Evolutionary conservation across 192 early-diverging fungal species (phyloP), one percentile per base, ranked within the genome.

Genomic region (Backusella sp.): DNA sequence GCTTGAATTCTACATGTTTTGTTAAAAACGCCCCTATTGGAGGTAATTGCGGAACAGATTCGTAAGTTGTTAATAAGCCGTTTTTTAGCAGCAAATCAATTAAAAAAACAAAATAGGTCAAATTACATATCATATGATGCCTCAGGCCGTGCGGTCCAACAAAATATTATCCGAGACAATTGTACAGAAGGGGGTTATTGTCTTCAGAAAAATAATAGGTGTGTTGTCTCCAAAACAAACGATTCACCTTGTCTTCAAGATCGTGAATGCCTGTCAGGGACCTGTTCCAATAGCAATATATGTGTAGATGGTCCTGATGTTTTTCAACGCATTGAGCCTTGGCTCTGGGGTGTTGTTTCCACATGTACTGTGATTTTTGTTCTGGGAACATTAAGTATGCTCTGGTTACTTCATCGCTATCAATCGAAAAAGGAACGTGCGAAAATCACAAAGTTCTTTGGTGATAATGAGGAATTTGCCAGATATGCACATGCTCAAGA

Each of bases 401-500:
- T 83, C 1, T 83, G 78, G 78, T n/a, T 80, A 26, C 71, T 83
- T 28, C 82, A 83, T 39, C 78, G 82, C 6, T 83, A 76, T 53
- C 82, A 83, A 53, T 77, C 82, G 21, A 62, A 65, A 26, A 78
- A 76, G 36, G 82, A 83, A 41, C 82, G 76, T 66, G 75, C 73
- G 52, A 83, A 83, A 46, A 77, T 79, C 9, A 26, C 37, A 9
- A 66, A 67, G 12, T 83, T 83, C 42, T 83, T 79, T 74, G 82
- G 72, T 15, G 53, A 77, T 23, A 73, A 79, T 15, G 74, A 83
- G 7, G 66, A 74, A 30, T 80, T 80, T 66, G 72, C 72, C 35
- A 80, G 66, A 14, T 66, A 74, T 52, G 79, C 79, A 4, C 53
- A 73, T 42, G 12, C 66, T 4, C 62, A 73, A n/a, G 66, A 73